A percentile compares a stretch with the other conserved stretches of the same genome.
Evolutionary conservation across 202 grass and related monocot species (phyloP).

Genomic region (Tripidium arundinaceum): DNA sequence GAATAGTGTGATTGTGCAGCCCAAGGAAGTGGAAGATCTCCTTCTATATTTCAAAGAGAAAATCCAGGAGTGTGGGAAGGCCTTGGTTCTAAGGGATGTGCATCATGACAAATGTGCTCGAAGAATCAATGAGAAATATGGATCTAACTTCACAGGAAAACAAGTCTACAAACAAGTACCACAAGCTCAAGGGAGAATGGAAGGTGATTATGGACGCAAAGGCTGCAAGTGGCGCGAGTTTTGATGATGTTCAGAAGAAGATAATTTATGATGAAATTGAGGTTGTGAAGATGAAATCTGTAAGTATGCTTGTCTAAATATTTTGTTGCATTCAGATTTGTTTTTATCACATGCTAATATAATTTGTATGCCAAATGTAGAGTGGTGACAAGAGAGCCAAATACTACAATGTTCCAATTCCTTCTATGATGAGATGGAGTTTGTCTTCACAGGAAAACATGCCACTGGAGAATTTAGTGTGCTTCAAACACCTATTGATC

Average conservation of each 20-base stretch:
- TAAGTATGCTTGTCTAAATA: not conserved
- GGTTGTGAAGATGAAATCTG: conserved; percentile 10
- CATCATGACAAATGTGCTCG: not conserved
- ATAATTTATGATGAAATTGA: not conserved
- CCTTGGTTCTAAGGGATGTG: not conserved
- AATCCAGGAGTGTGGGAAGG: not conserved
- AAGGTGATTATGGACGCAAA: not conserved
- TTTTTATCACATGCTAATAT: no score
- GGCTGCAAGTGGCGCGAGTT: not conserved
- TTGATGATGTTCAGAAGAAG: conserved; percentile 10
- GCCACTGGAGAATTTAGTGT: not conserved
- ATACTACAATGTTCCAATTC: not conserved
- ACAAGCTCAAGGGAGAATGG: not conserved
- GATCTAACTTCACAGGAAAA: not conserved
- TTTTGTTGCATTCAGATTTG: no score
- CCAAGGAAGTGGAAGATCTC: not conserved
- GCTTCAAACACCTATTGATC: not conserved
- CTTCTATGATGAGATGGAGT: not conserved
- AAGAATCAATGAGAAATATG: not conserved
- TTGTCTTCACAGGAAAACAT: not conserved
- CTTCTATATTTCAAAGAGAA: conserved; percentile 4
- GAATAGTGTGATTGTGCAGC: not conserved
- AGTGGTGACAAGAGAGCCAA: not conserved
- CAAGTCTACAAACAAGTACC: conserved; percentile 4
- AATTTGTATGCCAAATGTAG: no score